Base-by-base conservation (phyloP, 1,284 basidiomycete species). In the Cutaneotrichosporon sp. region DNA sequence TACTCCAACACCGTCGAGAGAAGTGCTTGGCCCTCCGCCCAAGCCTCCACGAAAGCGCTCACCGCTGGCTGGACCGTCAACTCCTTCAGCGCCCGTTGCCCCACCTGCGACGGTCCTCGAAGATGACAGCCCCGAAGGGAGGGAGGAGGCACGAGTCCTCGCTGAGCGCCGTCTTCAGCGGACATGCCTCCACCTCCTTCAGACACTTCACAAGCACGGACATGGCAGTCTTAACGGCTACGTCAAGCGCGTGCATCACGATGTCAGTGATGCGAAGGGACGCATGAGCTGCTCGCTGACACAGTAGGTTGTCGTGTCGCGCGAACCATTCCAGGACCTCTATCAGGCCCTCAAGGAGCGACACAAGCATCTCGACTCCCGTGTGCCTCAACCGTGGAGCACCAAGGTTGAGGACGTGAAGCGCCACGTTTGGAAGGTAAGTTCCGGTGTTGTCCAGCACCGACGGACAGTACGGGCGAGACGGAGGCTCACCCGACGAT, bases 281-380 rank as follows among this genome's bases (percentile, higher is more conserved):
- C n/a, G n/a, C n/a, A n/a, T n/a, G n/a, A n/a, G n/a, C n/a, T 8
- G 12, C 27, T 24, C 17, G 16, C 22, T 29, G 16, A 44, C 25
- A 16, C 38, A 1, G 5, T 46, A 58, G 76, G 78, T 83, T 14
- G 64, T 97, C 16, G 80, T 96, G 4, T 80, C 84, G 0, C 78
- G 87, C 20, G 86, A 90, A 49, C 70, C 76, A 4, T 97, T 92
- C 65, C 92, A 96, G 63, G 92, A 97, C 68, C 71, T 93, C 4
- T 98, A 97, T 64, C 81, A 92, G 29, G 63, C 82, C 1, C 85
- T 97, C 79, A 84, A 93, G 51, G 86, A 88, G 59, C 79, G 86
- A 20, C 84, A 96, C 75, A 87, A 86, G 58, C 80, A 85, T 61
- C 74, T 90, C 11, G 82, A 81, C 5, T 97, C 92, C 84, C 78